Evolutionary conservation across 352 stramenopile genomes (phyloP), one percentile per base, ranked within the genome.

Genomic region (Phytophthora hybrid): DNA sequence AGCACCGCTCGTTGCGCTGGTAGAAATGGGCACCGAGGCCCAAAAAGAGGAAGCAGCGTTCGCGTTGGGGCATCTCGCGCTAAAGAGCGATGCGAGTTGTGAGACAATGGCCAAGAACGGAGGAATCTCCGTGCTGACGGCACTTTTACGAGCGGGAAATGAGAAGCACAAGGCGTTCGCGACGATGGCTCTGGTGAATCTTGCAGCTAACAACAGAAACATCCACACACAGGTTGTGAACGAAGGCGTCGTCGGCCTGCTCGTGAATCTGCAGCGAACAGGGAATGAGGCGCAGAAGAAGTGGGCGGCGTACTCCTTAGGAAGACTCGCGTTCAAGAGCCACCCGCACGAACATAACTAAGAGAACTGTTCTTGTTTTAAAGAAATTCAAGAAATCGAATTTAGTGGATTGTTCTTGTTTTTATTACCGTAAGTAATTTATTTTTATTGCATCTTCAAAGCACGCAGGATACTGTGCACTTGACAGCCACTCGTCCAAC

Each of bases 221-320:
- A 62, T 62, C 8, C 56, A 51, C 34, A n/a, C 56, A 11, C 31
- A 52, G 18, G 56, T 62, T 10, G 19, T 62, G 16, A 34, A 21
- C 8, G 56, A 62, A 8, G 56, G 56, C 6, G 21, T 62, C 5
- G 21, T 51, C 9, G 56, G 56, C 0, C 56, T 62, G 14, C 19
- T 62, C 14, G 56, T 62, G 29, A 19, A 62, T 10, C 14, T 62
- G 14, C 34, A 62, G n/a, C 34, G 56, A 49, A 21, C 32, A 14
- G 56, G 56, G 7, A 37, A 19, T 6, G 37, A 44, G 18, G 16
- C 46, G 26, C 41, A 58, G 29, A 55, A 19, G 44, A 58, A 29
- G 29, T 78, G 53, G 57, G 68, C 26, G 39, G 47, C 14, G 56
- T 71, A 51, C 54, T 78, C 46, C 2, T 21, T 62, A 32, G 56